phyloP scores from a whole-genome alignment of 306 rosid species.

The Vicia sativa region DNA sequence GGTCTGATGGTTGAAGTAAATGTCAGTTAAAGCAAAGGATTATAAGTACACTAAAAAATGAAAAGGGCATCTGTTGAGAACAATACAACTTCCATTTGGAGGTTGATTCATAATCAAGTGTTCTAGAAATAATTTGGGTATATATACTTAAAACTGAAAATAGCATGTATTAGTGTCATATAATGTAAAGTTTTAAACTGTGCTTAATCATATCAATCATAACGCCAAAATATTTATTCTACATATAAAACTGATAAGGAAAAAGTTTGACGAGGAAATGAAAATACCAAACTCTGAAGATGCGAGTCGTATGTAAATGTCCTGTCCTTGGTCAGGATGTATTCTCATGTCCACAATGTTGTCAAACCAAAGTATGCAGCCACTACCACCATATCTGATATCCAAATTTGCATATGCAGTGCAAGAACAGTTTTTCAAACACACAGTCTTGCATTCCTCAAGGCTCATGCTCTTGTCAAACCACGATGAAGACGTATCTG shows the following conservation, averaged over 20 bases:
- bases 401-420: conserved; percentile 2
- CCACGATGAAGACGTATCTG: conserved; percentile 31
- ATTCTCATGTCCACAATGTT: conserved; percentile 38
- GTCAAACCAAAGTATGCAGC: conserved; percentile 46
- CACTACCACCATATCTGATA: conserved; percentile 34
- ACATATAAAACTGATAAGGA: too few species aligned
- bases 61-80: too few species aligned
- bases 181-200: background rate
- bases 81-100: too few species aligned
- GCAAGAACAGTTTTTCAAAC: conserved; percentile 38
- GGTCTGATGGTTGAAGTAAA: too few species aligned
- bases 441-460: conserved; percentile 36
- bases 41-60: too few species aligned
- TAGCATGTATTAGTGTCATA: background rate
- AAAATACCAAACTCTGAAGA: too few species aligned
- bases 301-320: too few species aligned
- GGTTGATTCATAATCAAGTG: background rate
- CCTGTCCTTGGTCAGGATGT: background rate
- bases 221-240: too few species aligned
- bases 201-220: background rate
- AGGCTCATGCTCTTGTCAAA: conserved; percentile 20
- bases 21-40: too few species aligned
- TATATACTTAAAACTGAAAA: too few species aligned
- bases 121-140: background rate
- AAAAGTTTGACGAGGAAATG: too few species aligned